Evolutionary conservation across 129 eudicot species (phyloP), one percentile per base, ranked within the genome.

Genomic region (Escallonia rubra): DNA sequence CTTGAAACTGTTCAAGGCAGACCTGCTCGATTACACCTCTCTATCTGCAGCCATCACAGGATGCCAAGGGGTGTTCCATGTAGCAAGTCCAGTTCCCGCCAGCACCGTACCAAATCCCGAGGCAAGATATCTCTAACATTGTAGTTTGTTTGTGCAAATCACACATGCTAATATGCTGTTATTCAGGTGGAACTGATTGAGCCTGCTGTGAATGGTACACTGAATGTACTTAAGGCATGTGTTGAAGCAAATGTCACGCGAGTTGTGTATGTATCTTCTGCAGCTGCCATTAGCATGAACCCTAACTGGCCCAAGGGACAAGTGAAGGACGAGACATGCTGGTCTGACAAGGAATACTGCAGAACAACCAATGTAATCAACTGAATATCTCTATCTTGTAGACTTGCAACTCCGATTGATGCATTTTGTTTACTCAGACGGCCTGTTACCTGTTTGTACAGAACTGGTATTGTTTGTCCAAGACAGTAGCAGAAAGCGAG

Each of bases 1-100:
- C 45, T 78, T 91, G 72, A 91, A 72, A 70, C 82, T 91, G 39
- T 72, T 87, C 56, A 85, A 85, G 76, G 97, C 90, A 9, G 94
- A 91, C 64, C 83, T 91, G 71, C 83, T 91, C 3, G 87, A 91
- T 66, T 88, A 73, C 40, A 65, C 67, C 78, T 83, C 97, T 5
- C 66, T 91, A 47, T 53, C 61, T 38, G 82, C 78, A 60, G 96
- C 96, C 61, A 79, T 88, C 61, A 60, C 34, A 47, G 96, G 96
- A 59, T 91, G 97, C 64, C 54, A 70, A 56, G 97, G 94, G 43
- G 90, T 88, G 16, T 91, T 91, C 68, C 97, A 91, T 72, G 88
- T 87, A 41, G 97, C 97, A 56, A 66, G 88, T 76, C 97, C 97
- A 44, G 93, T 85, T 64, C 93, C 97, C 38, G 48, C 92, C 11